Evolutionary conservation across 2,329 filamentous ascomycete species (phyloP).

Genomic region (Colletotrichum magnum): DNA sequence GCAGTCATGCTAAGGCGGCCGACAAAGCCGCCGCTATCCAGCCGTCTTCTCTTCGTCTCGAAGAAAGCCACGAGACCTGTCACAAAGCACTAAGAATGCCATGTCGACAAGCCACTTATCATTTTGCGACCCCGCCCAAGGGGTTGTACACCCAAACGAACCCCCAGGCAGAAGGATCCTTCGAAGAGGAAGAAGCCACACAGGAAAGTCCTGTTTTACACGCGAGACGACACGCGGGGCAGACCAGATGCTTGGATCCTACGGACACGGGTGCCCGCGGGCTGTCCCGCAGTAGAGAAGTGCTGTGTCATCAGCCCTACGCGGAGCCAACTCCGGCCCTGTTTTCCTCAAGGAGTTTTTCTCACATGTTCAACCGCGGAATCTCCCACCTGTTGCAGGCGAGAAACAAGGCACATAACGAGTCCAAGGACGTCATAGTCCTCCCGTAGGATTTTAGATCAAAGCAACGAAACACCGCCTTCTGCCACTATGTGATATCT

Average conservation of each 20-base stretch:
- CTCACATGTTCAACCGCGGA: too few relatives aligned
- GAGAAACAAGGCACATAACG: not conserved
- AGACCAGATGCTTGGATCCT: not conserved
- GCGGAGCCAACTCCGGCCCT: not conserved
- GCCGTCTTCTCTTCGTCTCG: not conserved
- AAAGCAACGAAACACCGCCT: too few relatives aligned
- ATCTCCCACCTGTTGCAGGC: not conserved
- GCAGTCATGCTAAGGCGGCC: slow-evolving; percentile 28
- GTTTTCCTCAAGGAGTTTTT: not conserved
- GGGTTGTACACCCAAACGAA: too few relatives aligned
- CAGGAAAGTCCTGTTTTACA: too few relatives aligned
- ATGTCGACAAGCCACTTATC: not conserved
- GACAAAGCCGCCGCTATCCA: slow-evolving; percentile 3
- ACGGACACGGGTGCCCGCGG: slow-evolving; percentile 4
- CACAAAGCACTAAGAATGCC: slow-evolving; percentile 13
- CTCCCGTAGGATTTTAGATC: not conserved
- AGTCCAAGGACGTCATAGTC: not conserved
- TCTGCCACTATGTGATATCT: not conserved
- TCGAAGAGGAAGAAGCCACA: too few relatives aligned
- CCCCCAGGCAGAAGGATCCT: too few relatives aligned
- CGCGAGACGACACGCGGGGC: not conserved
- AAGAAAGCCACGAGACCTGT: not conserved
- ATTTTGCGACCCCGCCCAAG: not conserved
- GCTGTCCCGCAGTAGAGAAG: not conserved
- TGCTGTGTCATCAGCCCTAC: not conserved